Evolutionary conservation across 768 basidiomycete genomes (phyloP).

Genomic region (Phanerodontia chrysosporium): DNA sequence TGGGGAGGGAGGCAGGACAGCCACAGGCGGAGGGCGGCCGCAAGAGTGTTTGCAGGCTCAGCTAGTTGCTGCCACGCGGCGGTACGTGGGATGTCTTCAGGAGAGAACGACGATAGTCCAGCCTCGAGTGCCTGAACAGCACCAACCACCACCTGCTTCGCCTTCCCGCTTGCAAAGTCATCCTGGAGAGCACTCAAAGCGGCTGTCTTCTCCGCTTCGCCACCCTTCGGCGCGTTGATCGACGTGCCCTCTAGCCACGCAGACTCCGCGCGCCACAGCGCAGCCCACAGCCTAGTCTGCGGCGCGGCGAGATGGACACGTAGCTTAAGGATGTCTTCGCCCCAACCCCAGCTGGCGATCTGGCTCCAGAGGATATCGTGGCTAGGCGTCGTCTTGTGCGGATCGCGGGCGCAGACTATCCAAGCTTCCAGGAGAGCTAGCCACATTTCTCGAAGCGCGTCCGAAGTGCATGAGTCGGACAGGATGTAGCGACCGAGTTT

Average conservation of each 20-base stretch:
- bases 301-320: constrained; percentile 28
- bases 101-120: constrained; percentile 8
- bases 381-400: constrained; percentile 79
- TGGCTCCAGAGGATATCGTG: constrained; percentile 93
- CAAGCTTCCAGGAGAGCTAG: constrained; percentile 60
- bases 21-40: constrained; percentile 58
- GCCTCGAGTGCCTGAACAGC: constrained; percentile 18
- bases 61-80: constrained; percentile 26
- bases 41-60: constrained; percentile 33
- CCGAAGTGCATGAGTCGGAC: constrained; percentile 33
- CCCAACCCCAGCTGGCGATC: constrained; percentile 76
- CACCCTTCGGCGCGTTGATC: constrained; percentile 65
- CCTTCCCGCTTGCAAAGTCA: constrained; percentile 36
- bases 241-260: constrained; percentile 77
- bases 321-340: constrained; percentile 45
- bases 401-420: constrained; percentile 84
- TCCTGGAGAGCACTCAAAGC: constrained; percentile 31
- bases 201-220: constrained; percentile 54
- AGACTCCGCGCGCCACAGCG: constrained; percentile 48
- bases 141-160: constrained; percentile 21
- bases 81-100: not conserved
- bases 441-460: constrained; percentile 45
- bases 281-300: constrained; percentile 28
- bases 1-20: constrained; percentile 52
- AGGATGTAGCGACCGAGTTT: constrained; percentile 45